Evolutionary conservation across 495 filamentous ascomycete genomes (phyloP).

Genomic region (Clavariopsis aquatica): DNA sequence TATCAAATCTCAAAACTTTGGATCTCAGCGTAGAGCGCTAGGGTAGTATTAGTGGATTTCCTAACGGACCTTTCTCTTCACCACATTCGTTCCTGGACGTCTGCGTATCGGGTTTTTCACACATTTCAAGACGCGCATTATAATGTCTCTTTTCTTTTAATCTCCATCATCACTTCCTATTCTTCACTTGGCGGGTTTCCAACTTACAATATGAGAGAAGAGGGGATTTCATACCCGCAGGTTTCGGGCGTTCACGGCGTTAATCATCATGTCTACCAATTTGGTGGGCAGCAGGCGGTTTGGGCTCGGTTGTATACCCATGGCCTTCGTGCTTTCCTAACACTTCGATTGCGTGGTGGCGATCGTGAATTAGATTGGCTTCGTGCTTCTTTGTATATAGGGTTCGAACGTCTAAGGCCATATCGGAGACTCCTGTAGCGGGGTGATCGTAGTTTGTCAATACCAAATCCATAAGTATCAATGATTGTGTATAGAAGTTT

Average conservation of each 20-base stretch:
- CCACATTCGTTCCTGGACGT: constrained; percentile 4
- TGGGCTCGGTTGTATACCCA: constrained; percentile 34
- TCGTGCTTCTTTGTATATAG: constrained; percentile 28
- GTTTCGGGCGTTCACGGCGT: neutral
- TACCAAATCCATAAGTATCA: neutral
- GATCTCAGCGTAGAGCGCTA: neutral
- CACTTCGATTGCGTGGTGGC: constrained; percentile 2
- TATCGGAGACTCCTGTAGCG: constrained; percentile 1
- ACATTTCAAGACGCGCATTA: neutral
- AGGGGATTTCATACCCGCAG: neutral
- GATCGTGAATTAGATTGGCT: constrained; percentile 16
- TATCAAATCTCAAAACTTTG: neutral
- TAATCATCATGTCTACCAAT: neutral
- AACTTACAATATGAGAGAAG: neutral
- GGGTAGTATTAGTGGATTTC: neutral
- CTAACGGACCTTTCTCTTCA: neutral
- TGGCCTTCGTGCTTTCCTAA: constrained; percentile 7
- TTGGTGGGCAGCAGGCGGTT: constrained; percentile 1
- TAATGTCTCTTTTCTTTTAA: constrained; percentile 1
- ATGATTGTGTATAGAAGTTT: neutral
- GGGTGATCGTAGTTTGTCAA: constrained; percentile 10
- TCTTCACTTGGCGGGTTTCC: neutral
- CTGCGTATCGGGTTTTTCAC: neutral
- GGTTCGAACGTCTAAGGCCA: neutral
- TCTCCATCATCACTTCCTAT: neutral